Percentiles rank a stretch among this genome's conserved stretches.
These are phyloP conservation scores for Isochrysis galbana DNA, from an alignment of 78 protist genomes.

Conservation along the genomic window DNA sequence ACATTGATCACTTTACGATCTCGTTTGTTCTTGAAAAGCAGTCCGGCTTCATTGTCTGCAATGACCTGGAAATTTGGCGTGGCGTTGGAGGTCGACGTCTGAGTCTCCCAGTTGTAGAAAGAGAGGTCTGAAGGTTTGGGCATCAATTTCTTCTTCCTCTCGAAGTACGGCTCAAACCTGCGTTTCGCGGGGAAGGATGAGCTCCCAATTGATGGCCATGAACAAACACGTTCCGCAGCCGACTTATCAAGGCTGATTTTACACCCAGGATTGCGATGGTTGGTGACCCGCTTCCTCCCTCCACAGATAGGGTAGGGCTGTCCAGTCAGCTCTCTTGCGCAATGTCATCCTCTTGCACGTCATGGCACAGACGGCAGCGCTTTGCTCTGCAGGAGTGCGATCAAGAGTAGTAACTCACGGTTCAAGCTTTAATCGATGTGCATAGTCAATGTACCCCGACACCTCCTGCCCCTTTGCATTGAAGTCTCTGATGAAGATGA, in stretches of 20 bases:
- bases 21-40: slow-evolving; percentile 87
- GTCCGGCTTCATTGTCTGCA: slow-evolving; percentile 77
- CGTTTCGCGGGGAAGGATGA: too few relatives aligned
- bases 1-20: slow-evolving; percentile 83
- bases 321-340: too few relatives aligned
- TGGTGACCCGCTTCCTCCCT: too few relatives aligned
- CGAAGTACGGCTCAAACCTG: slow-evolving; percentile 73
- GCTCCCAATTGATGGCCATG: too few relatives aligned
- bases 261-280: too few relatives aligned
- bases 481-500: slow-evolving; percentile 82
- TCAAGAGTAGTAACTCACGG: too few relatives aligned
- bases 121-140: slow-evolving; percentile 86
- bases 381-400: too few relatives aligned
- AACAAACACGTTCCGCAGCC: too few relatives aligned
- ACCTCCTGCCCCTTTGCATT: slow-evolving; percentile 84
- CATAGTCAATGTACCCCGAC: slow-evolving; percentile 85
- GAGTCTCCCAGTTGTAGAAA: slow-evolving; percentile 92
- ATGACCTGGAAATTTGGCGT: slow-evolving; percentile 78
- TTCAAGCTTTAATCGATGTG: slow-evolving; percentile 77
- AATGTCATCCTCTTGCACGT: too few relatives aligned
- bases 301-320: too few relatives aligned
- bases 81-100: slow-evolving; percentile 51
- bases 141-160: slow-evolving; percentile 51
- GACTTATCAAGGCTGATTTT: too few relatives aligned
- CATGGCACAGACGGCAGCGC: too few relatives aligned